Conservation (phyloP, 148 eudicot genomes). For the Suaeda aralocaspica region DNA sequence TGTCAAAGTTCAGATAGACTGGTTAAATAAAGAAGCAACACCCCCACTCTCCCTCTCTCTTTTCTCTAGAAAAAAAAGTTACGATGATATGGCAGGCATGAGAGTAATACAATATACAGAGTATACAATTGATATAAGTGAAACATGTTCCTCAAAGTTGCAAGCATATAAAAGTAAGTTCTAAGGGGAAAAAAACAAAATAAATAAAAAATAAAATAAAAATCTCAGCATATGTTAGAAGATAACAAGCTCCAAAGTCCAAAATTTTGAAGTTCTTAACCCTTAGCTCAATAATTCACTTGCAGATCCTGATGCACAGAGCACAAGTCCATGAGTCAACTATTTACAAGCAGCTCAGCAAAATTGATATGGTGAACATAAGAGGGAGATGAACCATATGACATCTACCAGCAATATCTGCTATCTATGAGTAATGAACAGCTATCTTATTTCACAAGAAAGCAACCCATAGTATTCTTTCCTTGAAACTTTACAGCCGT, state of each 20-base stretch:
- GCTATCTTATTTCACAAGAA: background rate
- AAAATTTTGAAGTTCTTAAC: background rate
- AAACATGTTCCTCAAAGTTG: background rate
- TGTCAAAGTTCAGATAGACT: background rate
- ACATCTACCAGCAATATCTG: background rate
- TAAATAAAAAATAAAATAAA: too few species aligned
- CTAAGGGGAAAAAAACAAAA: too few species aligned
- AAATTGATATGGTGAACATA: background rate
- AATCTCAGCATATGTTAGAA: background rate
- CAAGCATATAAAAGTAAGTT: background rate
- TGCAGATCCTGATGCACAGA: background rate
- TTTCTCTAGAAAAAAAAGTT: background rate
- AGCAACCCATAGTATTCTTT: background rate
- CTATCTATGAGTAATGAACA: background rate
- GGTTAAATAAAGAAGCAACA: too few species aligned
- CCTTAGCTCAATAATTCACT: background rate
- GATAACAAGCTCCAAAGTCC: background rate
- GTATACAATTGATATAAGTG: too few species aligned
- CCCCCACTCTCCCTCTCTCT: background rate
- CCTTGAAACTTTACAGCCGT: background rate
- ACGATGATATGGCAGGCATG: background rate
- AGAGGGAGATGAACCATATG: background rate
- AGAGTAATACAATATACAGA: background rate
- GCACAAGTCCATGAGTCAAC: background rate
- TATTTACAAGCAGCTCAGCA: background rate